phyloP scores from a whole-genome alignment of 2,329 filamentous ascomycete genomes.

The Scedosporium apiospermum region DNA sequence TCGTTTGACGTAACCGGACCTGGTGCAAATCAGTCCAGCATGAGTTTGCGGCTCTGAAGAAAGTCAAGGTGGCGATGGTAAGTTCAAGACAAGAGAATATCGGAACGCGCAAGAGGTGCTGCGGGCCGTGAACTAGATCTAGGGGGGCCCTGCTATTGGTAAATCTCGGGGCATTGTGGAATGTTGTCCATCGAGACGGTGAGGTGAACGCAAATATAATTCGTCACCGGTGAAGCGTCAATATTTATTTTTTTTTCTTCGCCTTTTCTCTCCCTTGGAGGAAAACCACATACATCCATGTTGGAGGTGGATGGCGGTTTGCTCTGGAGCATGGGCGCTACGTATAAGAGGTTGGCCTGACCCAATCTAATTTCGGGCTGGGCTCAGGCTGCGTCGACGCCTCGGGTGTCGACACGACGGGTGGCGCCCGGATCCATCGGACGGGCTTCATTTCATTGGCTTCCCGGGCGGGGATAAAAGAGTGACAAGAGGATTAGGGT shows the following conservation, averaged over 20 bases:
- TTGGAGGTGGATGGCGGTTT: neutral
- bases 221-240: neutral
- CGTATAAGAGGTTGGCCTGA: too few species aligned
- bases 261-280: slow-evolving; percentile 6
- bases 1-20: neutral
- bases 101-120: neutral
- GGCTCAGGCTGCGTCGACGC: too few species aligned
- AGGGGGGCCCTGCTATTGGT: neutral
- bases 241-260: slow-evolving; percentile 6
- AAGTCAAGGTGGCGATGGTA: neutral
- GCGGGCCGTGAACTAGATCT: neutral
- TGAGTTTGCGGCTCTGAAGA: neutral
- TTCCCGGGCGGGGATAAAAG: too few species aligned
- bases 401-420: too few species aligned
- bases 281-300: neutral
- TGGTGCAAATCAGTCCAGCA: neutral
- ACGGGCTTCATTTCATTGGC: too few species aligned
- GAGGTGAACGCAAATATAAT: neutral
- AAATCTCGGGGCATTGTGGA: neutral
- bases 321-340: neutral
- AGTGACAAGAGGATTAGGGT: too few species aligned
- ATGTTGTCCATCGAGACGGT: neutral
- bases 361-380: too few species aligned
- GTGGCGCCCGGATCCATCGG: too few species aligned
- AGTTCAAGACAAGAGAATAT: neutral